Conservation (phyloP, 169 alveolate species). For the Plasmodium inui region DNA sequence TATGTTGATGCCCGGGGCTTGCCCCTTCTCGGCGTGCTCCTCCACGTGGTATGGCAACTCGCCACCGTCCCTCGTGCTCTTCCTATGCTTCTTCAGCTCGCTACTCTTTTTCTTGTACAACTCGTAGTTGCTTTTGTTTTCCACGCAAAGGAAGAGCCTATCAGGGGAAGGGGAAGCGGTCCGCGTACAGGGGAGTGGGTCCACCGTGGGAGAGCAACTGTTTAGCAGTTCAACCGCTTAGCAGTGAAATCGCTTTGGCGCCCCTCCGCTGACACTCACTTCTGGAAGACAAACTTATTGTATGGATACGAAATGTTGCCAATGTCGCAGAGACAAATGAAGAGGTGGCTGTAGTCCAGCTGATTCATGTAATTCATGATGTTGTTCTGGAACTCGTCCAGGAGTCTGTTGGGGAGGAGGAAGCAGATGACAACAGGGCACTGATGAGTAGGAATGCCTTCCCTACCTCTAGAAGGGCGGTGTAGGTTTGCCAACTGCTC, state of each 20-base stretch:
- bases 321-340: slow-evolving; percentile 52
- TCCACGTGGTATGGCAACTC: slow-evolving; percentile 48
- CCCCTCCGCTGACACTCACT: background rate
- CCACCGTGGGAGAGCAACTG: background rate
- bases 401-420: background rate
- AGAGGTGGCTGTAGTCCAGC: slow-evolving; percentile 32
- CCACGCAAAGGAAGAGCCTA: slow-evolving; percentile 64
- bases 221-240: background rate
- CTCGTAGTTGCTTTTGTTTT: slow-evolving; percentile 62
- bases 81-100: slow-evolving; percentile 26
- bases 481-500: too few relatives aligned
- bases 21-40: slow-evolving; percentile 13
- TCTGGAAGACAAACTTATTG: slow-evolving; percentile 43
- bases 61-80: background rate
- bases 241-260: background rate
- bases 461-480: too few relatives aligned
- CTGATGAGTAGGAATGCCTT: background rate
- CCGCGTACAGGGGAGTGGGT: background rate
- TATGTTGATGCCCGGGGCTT: slow-evolving; percentile 31
- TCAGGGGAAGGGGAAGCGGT: background rate
- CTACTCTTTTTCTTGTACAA: slow-evolving; percentile 19
- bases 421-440: too few relatives aligned
- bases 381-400: slow-evolving; percentile 50
- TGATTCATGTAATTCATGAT: slow-evolving; percentile 59
- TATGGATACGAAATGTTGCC: slow-evolving; percentile 48